Conservation (phyloP, 106 monocot genomes). For the Acorus gramineus region DNA sequence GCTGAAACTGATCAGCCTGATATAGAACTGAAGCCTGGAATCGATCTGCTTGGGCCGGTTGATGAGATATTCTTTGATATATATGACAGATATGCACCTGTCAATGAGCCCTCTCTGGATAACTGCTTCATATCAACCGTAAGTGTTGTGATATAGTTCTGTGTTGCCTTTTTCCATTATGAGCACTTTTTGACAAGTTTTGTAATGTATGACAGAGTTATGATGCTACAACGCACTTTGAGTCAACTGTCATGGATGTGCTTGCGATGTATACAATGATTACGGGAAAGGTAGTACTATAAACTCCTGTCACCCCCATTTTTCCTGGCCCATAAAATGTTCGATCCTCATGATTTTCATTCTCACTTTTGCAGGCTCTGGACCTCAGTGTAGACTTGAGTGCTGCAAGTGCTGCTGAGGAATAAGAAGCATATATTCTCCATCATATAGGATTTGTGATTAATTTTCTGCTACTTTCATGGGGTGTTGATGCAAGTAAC, state of each 20-base stretch:
- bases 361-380: constrained; percentile 25
- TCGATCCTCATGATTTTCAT: neutral
- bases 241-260: constrained; percentile 90
- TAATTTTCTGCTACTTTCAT: no score
- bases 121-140: constrained; percentile 95
- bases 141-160: constrained; percentile 18
- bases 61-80: constrained; percentile 92
- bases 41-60: constrained; percentile 87
- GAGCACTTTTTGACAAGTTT: neutral
- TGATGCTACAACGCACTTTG: constrained; percentile 95
- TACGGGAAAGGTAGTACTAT: constrained; percentile 75
- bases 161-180: neutral
- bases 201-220: constrained; percentile 60
- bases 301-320: neutral
- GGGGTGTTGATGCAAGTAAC: no score
- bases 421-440: constrained; percentile 18
- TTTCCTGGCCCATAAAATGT: neutral
- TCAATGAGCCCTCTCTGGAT: constrained; percentile 77
- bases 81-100: constrained; percentile 78
- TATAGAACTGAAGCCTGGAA: constrained; percentile 62
- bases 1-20: constrained; percentile 85
- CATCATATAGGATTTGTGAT: no score
- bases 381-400: constrained; percentile 75
- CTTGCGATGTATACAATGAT: constrained; percentile 80
- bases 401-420: constrained; percentile 70